These are phyloP conservation scores for Fusarium transvaalense DNA, from an alignment of 2,329 filamentous ascomycete genomes.

Conservation along the genomic window DNA sequence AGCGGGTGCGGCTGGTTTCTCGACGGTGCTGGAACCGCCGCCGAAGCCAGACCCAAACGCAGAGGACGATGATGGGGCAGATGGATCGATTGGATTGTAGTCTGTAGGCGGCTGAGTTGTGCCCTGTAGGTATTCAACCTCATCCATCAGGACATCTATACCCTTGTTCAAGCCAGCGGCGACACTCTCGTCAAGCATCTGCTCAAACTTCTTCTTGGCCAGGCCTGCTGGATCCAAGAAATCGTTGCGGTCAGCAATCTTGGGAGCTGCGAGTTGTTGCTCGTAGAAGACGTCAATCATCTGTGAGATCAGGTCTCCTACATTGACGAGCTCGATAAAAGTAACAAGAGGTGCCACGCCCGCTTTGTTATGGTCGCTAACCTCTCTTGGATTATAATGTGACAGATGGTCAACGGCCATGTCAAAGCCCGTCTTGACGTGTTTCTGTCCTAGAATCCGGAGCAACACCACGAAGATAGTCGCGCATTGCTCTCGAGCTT, in stretches of 20 bases:
- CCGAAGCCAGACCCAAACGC: slow-evolving; percentile 33
- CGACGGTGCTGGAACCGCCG: slow-evolving; percentile 35
- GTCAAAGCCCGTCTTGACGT: slow-evolving; percentile 94
- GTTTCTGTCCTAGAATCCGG: slow-evolving; percentile 84
- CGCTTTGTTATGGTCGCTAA: slow-evolving; percentile 75
- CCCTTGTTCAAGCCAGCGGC: slow-evolving; percentile 96
- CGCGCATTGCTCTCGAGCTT: slow-evolving; percentile 89
- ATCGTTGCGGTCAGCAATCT: slow-evolving; percentile 91
- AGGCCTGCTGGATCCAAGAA: slow-evolving; percentile 92
- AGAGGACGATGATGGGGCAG: slow-evolving; percentile 33
- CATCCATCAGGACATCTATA: slow-evolving; percentile 97
- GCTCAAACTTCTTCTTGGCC: slow-evolving; percentile 98
- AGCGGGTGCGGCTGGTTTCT: slow-evolving; percentile 50
- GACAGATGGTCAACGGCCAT: slow-evolving; percentile 92
- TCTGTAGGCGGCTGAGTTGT: slow-evolving; percentile 88
- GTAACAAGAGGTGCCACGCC: slow-evolving; percentile 93
- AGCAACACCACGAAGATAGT: slow-evolving; percentile 88
- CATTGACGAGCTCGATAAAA: slow-evolving; percentile 97
- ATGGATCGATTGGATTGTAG: slow-evolving; percentile 77
- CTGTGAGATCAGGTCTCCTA: slow-evolving; percentile 96
- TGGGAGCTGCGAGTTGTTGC: slow-evolving; percentile 86
- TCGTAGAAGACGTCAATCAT: slow-evolving; percentile 99
- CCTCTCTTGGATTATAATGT: slow-evolving; percentile 89
- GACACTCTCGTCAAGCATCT: slow-evolving; percentile 97
- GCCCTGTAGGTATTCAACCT: slow-evolving; percentile 94